These are phyloP conservation scores for Xylariaceae sp. DNA, from an alignment of 2,329 filamentous ascomycete genomes.

Conservation along the genomic window DNA sequence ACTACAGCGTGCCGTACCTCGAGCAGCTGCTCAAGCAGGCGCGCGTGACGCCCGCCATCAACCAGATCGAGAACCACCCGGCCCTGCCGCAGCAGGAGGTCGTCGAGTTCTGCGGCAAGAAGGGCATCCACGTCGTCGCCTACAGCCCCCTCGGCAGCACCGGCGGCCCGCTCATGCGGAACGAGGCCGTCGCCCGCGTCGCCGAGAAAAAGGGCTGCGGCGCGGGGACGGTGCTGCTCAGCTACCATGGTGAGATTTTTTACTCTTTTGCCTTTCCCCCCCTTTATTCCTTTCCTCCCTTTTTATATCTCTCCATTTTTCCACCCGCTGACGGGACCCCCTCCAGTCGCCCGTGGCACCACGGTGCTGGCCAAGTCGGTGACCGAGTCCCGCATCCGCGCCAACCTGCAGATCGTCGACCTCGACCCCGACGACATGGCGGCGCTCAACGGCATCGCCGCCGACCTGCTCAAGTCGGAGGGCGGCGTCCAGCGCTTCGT, in stretches of 20 bases:
- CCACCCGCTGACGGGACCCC: too few species aligned
- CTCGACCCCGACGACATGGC: constrained; percentile 57
- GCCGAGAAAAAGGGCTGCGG: constrained; percentile 56
- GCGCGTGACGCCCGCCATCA: constrained; percentile 54
- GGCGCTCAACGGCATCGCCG: constrained; percentile 47
- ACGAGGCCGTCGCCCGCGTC: constrained; percentile 54
- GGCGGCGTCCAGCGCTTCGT: constrained; percentile 54
- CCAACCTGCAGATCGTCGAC: constrained; percentile 60
- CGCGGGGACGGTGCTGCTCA: constrained; percentile 58
- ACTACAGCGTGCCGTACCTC: constrained; percentile 50
- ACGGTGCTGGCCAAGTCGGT: constrained; percentile 71
- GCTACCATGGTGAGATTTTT: constrained; percentile 57
- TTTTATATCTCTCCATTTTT: too few species aligned
- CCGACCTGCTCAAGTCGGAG: constrained; percentile 38
- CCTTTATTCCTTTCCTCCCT: too few species aligned
- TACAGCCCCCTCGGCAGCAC: constrained; percentile 63
- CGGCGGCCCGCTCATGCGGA: constrained; percentile 55
- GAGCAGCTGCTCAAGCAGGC: constrained; percentile 44
- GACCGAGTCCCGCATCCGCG: constrained; percentile 58
- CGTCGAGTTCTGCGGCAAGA: constrained; percentile 58
- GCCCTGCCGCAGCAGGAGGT: constrained; percentile 65
- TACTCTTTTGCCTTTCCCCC: background rate
- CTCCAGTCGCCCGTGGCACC: constrained; percentile 59
- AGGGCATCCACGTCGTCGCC: constrained; percentile 64
- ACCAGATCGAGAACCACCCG: constrained; percentile 71